Percentiles rank a stretch among this genome's conserved stretches.
Conservation (phyloP, 2,329 filamentous ascomycete genomes). For the Colletotrichum echinochloae region DNA sequence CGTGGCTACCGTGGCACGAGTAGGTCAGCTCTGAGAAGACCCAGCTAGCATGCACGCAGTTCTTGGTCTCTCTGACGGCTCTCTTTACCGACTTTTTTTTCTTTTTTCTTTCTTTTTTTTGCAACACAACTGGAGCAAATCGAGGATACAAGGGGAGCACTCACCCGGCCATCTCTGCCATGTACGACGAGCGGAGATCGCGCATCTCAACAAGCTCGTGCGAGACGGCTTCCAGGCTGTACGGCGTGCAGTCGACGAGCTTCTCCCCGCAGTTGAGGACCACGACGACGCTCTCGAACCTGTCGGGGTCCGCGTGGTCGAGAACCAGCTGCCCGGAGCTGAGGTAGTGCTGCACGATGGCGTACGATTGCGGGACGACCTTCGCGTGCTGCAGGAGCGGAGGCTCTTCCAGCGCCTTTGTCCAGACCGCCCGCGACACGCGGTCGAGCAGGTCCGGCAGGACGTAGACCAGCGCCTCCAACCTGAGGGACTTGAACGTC, state of each 20-base stretch:
- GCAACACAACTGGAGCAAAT: neutral
- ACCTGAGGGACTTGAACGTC: neutral
- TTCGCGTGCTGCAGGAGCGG: conserved; percentile 12
- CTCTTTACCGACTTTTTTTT: neutral
- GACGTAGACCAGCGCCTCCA: conserved; percentile 10
- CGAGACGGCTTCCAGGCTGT: neutral
- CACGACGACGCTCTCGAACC: neutral
- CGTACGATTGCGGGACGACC: conserved; percentile 2
- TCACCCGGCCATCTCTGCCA: neutral
- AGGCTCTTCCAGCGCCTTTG: neutral
- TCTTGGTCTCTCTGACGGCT: neutral
- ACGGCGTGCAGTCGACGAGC: neutral
- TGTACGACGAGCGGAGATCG: neutral
- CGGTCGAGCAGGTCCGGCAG: conserved; percentile 6
- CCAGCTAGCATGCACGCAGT: neutral
- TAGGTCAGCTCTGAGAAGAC: neutral
- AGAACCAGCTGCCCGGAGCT: neutral
- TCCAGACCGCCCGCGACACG: neutral
- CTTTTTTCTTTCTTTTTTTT: neutral
- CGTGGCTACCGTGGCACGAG: neutral
- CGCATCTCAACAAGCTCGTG: neutral
- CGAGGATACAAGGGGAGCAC: neutral
- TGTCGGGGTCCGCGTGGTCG: neutral
- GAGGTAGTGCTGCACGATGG: conserved; percentile 13
- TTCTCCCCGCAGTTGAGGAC: neutral